These are phyloP conservation scores for Domatiomyces globalis DNA, from an alignment of 2,329 filamentous ascomycete genomes.

Conservation along the genomic window DNA sequence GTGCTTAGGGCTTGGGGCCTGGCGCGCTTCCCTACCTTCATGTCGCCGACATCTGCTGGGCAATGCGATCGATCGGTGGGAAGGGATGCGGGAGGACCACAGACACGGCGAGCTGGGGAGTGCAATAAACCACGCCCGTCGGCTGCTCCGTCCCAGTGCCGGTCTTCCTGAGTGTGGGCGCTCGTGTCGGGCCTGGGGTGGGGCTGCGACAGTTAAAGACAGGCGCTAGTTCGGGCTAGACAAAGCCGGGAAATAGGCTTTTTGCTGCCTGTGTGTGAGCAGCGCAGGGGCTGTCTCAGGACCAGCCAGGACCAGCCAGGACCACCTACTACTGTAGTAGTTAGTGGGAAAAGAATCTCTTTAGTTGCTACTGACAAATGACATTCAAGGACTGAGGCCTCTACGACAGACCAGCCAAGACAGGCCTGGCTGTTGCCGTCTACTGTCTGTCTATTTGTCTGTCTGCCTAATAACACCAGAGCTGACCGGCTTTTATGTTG, in stretches of 20 bases:
- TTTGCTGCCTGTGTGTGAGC: not conserved
- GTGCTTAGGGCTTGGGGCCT: not conserved
- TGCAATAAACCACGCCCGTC: not conserved
- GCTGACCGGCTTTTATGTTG: too few relatives aligned
- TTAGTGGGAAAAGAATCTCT: too few relatives aligned
- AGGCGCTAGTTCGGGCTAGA: not conserved
- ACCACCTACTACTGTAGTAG: too few relatives aligned
- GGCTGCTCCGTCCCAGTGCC: not conserved
- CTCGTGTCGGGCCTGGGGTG: not conserved
- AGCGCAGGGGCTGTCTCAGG: too few relatives aligned
- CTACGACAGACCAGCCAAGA: too few relatives aligned
- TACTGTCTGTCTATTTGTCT: too few relatives aligned
- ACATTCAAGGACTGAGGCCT: too few relatives aligned
- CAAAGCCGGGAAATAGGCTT: not conserved
- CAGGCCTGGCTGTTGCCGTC: too few relatives aligned
- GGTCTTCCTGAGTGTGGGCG: not conserved
- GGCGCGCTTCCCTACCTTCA: not conserved
- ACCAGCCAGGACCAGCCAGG: too few relatives aligned
- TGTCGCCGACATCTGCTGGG: not conserved
- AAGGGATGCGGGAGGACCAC: not conserved
- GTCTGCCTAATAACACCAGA: too few relatives aligned
- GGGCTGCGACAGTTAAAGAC: constrained; percentile 1
- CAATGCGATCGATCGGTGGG: not conserved
- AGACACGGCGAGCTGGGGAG: not conserved
- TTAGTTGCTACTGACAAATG: too few relatives aligned